Evolutionary conservation across 2,329 filamentous ascomycete genomes (phyloP), one percentile per base, ranked within the genome.

Genomic region (Teratosphaeria nubilosa): DNA sequence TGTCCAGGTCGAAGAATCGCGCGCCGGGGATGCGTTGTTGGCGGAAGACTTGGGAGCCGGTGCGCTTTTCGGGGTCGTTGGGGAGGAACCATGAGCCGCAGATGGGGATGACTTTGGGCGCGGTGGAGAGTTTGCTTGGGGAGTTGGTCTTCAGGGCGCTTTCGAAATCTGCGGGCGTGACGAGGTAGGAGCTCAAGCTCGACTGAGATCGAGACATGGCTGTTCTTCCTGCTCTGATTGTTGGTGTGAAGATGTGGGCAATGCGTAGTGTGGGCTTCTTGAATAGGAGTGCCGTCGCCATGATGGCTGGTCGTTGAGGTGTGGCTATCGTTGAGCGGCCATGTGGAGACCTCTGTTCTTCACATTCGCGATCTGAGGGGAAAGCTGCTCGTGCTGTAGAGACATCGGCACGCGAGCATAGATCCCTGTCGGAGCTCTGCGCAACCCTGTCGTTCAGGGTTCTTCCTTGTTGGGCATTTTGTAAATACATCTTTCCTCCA

Each of bases 11-110:
- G 73, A 99, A 99, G 82, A 97, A 99, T 32, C 91, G 88, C 1
- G 94, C 87, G 68, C 86, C 86, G 24, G 91, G 92, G 63, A 99
- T 94, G 67, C 90, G 89, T 70, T 86, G 83, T 70, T 90, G 82
- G 64, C 85, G 83, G 78, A 92, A 99, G 51, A 86, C 84, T 63
- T 94, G 81, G 65, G 88, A 84, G 56, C 94, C 94, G 54, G 83
- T 88, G 61, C 91, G 86, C 56, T 83, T 83, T 65, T 81, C 70
- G 1, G 81, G 78, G 64, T 96, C 92, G 73, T 96, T 97, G 62
- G 94, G 94, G 62, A 99, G 83, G 71, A 96, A 99, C 94, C 94
- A 99, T 25, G 90, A 83, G 53, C 91, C 94, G 74, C 91, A 96
- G 50, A 99, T 81, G 2, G 94, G 89, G 56, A 99, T 85, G 51